These are phyloP conservation scores for Populus hybrid DNA, from an alignment of 441 rosid genomes.

Conservation along the genomic window DNA sequence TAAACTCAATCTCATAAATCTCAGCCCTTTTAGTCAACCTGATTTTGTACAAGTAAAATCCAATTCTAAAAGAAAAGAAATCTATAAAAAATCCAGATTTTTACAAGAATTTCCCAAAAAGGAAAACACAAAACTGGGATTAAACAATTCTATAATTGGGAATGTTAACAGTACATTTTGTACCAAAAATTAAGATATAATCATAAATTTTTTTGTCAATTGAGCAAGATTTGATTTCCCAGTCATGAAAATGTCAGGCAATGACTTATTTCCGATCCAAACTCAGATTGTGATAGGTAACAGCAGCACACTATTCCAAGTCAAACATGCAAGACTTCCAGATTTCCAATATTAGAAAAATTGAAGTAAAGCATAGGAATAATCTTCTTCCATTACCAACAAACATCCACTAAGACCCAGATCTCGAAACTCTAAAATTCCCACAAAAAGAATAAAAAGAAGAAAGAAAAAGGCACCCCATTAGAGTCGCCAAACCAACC, in stretches of 20 bases:
- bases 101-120: conserved; percentile 12
- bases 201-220: conserved; percentile 15
- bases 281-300: conserved; percentile 17
- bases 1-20: background rate
- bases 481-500: background rate
- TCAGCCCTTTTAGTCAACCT: background rate
- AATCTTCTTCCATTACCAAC: background rate
- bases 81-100: conserved; percentile 4
- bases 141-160: conserved; percentile 15
- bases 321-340: conserved; percentile 35
- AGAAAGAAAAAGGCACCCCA: background rate
- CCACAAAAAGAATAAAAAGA: conserved; percentile 6
- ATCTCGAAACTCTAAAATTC: conserved; percentile 28
- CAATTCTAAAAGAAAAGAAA: background rate
- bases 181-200: background rate
- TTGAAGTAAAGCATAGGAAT: background rate
- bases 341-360: conserved; percentile 15
- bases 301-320: conserved; percentile 17
- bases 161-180: conserved; percentile 15
- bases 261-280: conserved; percentile 32
- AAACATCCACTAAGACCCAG: conserved; percentile 35
- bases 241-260: conserved; percentile 26
- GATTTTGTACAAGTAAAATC: background rate
- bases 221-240: conserved; percentile 12
- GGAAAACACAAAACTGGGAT: conserved; percentile 3